Evolutionary conservation across 306 rosid genomes (phyloP).

Genomic region (Rosa rugosa): DNA sequence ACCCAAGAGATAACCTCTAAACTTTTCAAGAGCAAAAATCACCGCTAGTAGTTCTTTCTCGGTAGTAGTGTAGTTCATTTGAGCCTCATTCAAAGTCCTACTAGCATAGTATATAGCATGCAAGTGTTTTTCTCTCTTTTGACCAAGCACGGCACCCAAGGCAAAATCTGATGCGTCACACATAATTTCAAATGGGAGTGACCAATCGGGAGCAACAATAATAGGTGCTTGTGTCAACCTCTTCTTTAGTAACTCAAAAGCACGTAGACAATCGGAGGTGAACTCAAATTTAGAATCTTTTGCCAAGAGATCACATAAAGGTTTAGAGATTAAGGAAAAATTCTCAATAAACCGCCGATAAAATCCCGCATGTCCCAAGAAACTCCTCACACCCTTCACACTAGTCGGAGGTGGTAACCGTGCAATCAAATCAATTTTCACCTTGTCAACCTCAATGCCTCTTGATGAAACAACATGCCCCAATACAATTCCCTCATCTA

Average conservation of each 20-base stretch:
- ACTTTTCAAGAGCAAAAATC: background rate
- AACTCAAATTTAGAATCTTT: no score
- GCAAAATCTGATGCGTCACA: no score
- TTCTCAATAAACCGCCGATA: background rate
- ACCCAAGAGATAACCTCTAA: background rate
- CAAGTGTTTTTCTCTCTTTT: background rate
- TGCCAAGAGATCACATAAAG: no score
- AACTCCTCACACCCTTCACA: background rate
- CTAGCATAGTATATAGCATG: background rate
- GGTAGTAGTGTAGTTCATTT: background rate
- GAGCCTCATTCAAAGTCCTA: background rate
- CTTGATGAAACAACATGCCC: background rate
- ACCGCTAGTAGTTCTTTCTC: background rate
- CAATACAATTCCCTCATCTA: background rate
- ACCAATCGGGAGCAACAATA: no score
- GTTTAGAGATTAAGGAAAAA: background rate
- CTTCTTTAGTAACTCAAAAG: no score
- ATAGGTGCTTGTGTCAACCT: no score
- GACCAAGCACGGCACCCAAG: no score
- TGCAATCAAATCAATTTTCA: background rate
- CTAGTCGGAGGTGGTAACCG: background rate
- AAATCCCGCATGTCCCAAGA: background rate
- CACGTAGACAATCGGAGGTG: no score
- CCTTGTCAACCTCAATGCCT: background rate
- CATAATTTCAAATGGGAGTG: no score